Conservation (phyloP, 192 early-diverging fungal genomes). For the Chytriomyces sp. region DNA sequence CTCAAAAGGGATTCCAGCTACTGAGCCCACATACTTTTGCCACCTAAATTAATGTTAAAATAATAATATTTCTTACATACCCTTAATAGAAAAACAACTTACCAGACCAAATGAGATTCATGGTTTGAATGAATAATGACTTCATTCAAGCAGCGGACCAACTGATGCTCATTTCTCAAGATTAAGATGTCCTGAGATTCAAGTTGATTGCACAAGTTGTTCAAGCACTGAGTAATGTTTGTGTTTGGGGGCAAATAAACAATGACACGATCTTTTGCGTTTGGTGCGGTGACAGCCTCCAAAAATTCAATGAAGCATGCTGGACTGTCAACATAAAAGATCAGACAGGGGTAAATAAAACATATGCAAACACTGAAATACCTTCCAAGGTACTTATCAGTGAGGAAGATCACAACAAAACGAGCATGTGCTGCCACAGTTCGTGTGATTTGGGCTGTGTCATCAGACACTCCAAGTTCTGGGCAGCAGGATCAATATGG, state of each 20-base stretch:
- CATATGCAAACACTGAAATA: too few relatives aligned
- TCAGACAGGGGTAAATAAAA: too few relatives aligned
- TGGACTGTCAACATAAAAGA: background rate
- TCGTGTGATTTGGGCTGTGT: conserved; percentile 7
- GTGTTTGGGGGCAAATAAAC: conserved; percentile 1
- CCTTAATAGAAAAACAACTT: background rate
- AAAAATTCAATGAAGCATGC: conserved; percentile 22
- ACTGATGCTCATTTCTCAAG: background rate
- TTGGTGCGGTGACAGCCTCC: background rate
- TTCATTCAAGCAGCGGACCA: background rate
- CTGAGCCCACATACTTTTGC: background rate
- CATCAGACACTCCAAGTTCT: conserved; percentile 2
- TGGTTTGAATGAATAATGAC: conserved; percentile 14
- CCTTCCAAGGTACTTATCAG: too few relatives aligned
- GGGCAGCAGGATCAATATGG: background rate
- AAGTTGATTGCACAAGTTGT: background rate
- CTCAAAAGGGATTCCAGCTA: background rate
- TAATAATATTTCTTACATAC: background rate
- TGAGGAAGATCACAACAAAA: conserved; percentile 16
- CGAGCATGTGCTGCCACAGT: conserved; percentile 12
- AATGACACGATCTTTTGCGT: conserved; percentile 12
- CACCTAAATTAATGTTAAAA: background rate
- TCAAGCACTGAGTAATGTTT: background rate
- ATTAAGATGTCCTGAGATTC: background rate
- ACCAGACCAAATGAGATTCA: conserved; percentile 20